Evolutionary conservation across 1,284 basidiomycete genomes (phyloP).

Genomic region (Ustilago trichophora): DNA sequence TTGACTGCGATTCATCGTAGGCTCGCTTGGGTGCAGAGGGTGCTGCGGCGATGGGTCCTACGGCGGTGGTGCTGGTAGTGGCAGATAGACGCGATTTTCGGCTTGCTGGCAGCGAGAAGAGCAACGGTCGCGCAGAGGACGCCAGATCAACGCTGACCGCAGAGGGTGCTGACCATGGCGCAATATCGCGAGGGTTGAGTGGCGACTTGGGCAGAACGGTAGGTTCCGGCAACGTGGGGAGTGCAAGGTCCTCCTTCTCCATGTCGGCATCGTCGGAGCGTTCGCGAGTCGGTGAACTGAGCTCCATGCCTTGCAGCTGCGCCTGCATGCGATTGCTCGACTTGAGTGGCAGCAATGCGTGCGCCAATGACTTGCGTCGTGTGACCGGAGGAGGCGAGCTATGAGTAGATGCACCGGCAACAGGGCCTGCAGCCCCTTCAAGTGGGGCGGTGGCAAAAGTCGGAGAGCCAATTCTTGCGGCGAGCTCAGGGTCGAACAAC

Average conservation of each 20-base stretch:
- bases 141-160: conserved; percentile 3
- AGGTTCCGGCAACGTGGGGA: conserved; percentile 1
- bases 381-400: conserved; percentile 10
- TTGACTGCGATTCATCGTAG: conserved; percentile 5
- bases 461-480: conserved; percentile 11
- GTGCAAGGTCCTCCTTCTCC: conserved; percentile 6
- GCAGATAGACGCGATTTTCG: conserved; percentile 25
- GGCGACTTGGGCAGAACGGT: conserved; percentile 1
- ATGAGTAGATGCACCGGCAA: conserved; percentile 1
- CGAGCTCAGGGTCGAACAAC: conserved; percentile 42
- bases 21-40: conserved; percentile 6
- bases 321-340: conserved; percentile 16
- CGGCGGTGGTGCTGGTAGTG: conserved; percentile 21
- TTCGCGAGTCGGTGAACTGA: conserved; percentile 1
- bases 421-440: neutral
- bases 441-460: neutral
- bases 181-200: conserved; percentile 22
- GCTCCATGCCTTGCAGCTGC: conserved; percentile 7
- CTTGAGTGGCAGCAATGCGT: conserved; percentile 13
- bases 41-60: neutral
- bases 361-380: conserved; percentile 17
- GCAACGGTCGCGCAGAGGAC: conserved; percentile 9
- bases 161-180: conserved; percentile 19
- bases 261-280: conserved; percentile 1
- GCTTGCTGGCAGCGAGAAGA: conserved; percentile 17